Conservation (phyloP, 805 yeast genomes). For the Candida multigemmis region DNA sequence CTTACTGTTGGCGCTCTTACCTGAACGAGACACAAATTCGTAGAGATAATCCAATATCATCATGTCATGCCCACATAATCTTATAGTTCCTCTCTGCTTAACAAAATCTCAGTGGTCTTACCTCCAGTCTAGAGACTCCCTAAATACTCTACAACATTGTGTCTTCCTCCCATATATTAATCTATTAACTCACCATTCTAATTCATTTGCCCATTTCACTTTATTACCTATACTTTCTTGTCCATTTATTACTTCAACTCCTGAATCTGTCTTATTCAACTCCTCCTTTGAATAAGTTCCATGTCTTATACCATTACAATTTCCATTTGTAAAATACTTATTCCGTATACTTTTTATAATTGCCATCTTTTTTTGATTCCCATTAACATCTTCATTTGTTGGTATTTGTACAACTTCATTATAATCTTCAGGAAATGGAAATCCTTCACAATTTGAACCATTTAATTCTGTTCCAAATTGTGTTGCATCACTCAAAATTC, state of each 20-base stretch:
- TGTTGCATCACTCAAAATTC: conserved; percentile 54
- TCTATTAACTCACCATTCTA: conserved; percentile 20
- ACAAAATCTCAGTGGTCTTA: no score
- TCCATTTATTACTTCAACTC: conserved; percentile 14
- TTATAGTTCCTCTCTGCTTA: no score
- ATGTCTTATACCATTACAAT: conserved; percentile 2
- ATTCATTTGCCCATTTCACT: conserved; percentile 23
- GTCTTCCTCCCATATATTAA: neutral
- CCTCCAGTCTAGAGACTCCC: no score
- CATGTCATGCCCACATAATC: no score
- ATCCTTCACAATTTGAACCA: conserved; percentile 51
- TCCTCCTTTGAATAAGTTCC: conserved; percentile 25
- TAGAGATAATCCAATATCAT: no score
- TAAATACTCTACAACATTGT: no score
- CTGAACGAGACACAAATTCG: no score
- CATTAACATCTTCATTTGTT: conserved; percentile 19
- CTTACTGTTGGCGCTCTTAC: no score
- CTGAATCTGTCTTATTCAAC: conserved; percentile 11
- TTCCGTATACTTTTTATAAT: conserved; percentile 26
- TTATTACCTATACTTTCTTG: conserved; percentile 1
- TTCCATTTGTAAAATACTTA: conserved; percentile 3
- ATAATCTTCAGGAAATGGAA: conserved; percentile 49
- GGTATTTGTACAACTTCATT: conserved; percentile 58
- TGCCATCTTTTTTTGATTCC: conserved; percentile 23
- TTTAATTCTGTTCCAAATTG: conserved; percentile 63